Conservation (phyloP, 2,329 filamentous ascomycete genomes). For the Ambrosiella cleistominuta region DNA sequence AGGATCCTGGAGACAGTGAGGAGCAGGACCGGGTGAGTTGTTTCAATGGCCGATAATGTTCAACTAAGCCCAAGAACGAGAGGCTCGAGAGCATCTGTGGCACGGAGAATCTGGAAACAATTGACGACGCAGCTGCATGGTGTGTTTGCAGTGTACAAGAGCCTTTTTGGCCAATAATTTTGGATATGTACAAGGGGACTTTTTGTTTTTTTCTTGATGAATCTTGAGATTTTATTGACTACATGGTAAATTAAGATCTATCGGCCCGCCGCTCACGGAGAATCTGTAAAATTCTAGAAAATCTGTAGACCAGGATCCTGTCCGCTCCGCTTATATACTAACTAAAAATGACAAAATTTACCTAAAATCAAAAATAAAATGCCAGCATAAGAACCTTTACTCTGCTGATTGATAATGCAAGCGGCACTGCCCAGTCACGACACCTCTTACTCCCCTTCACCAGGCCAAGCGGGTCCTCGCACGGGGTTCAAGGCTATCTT, state of each 20-base stretch:
- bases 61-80: neutral
- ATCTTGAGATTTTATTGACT: neutral
- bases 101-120: neutral
- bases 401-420: neutral
- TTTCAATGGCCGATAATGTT: neutral
- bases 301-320: neutral
- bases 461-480: neutral
- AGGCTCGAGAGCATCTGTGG: neutral
- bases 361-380: neutral
- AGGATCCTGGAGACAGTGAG: neutral
- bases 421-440: neutral
- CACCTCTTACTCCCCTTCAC: neutral
- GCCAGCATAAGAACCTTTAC: neutral
- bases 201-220: neutral
- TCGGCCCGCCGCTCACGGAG: neutral
- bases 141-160: neutral
- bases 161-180: neutral
- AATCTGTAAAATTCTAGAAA: neutral
- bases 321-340: neutral
- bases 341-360: neutral
- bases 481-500: neutral
- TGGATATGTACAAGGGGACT: neutral
- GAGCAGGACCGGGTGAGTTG: neutral
- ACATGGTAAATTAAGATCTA: neutral
- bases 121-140: neutral